Evolutionary conservation across 1,284 basidiomycete species (phyloP).

Genomic region (Ustilago cynodontis): DNA sequence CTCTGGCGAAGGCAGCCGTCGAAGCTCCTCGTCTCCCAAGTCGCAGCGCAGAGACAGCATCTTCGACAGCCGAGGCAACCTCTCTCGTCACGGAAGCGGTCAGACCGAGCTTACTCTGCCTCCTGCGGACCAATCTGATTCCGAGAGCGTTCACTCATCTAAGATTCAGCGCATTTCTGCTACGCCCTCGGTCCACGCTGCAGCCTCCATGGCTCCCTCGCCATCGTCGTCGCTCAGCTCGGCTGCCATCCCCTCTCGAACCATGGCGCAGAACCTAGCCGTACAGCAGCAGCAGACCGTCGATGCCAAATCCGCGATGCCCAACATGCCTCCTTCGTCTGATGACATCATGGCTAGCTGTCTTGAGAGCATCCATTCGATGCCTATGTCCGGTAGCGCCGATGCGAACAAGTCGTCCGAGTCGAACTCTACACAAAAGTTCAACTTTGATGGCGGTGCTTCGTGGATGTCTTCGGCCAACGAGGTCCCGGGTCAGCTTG

Average conservation of each 20-base stretch:
- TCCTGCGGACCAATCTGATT: conserved; percentile 24
- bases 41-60: conserved; percentile 24
- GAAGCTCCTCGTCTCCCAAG: conserved; percentile 23
- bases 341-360: conserved; percentile 42
- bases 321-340: conserved; percentile 5
- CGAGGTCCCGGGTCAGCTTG: conserved; percentile 29
- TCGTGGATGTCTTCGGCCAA: conserved; percentile 31
- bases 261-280: not conserved
- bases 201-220: conserved; percentile 1
- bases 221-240: conserved; percentile 20
- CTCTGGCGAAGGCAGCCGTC: conserved; percentile 17
- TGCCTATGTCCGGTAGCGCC: conserved; percentile 7
- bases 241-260: conserved; percentile 18
- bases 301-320: not conserved
- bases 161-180: conserved; percentile 22
- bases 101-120: conserved; percentile 46
- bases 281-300: not conserved
- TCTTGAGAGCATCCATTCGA: conserved; percentile 46
- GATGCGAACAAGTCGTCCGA: conserved; percentile 9
- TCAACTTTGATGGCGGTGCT: conserved; percentile 18
- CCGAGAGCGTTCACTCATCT: conserved; percentile 12
- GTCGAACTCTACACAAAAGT: not conserved
- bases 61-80: conserved; percentile 14
- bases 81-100: conserved; percentile 44
- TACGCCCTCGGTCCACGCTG: not conserved